Percentiles rank a stretch among this genome's conserved stretches.
These are phyloP conservation scores for Grosmannia penicillata DNA, from an alignment of 2,329 filamentous ascomycete genomes.

Conservation along the genomic window DNA sequence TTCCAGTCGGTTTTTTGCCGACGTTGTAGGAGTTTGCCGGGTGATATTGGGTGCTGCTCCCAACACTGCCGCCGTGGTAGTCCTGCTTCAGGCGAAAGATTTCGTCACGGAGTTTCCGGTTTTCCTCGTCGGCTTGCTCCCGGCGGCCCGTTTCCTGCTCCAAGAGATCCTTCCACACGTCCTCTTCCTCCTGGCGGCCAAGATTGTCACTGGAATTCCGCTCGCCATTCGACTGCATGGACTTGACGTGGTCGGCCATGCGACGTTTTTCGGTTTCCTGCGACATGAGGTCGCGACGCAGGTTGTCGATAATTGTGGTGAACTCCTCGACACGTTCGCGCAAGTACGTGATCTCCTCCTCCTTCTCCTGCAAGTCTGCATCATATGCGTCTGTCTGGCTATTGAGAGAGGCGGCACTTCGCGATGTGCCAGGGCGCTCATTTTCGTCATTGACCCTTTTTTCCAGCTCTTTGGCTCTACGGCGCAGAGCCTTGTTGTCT, in stretches of 20 bases:
- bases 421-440: conserved; percentile 44
- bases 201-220: conserved; percentile 25
- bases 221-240: conserved; percentile 43
- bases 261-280: conserved; percentile 77
- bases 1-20: conserved; percentile 35
- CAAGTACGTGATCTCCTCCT: conserved; percentile 75
- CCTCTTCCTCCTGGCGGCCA: conserved; percentile 47
- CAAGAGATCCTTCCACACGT: conserved; percentile 90
- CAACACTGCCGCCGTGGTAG: conserved; percentile 18
- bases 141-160: conserved; percentile 81
- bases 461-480: conserved; percentile 74
- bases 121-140: conserved; percentile 84
- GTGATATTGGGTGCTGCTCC: conserved; percentile 28
- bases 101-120: conserved; percentile 70
- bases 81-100: conserved; percentile 58
- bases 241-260: conserved; percentile 63
- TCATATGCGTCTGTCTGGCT: conserved; percentile 41
- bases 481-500: conserved; percentile 72
- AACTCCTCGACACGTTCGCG: conserved; percentile 77
- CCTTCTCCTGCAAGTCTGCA: conserved; percentile 50
- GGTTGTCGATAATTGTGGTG: conserved; percentile 66
- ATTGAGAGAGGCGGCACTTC: conserved; percentile 39
- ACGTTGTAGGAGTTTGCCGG: conserved; percentile 55
- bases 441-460: conserved; percentile 58
- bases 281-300: conserved; percentile 61